Base-by-base conservation (phyloP, 441 rosid genomes). In the Capsella rubella region DNA sequence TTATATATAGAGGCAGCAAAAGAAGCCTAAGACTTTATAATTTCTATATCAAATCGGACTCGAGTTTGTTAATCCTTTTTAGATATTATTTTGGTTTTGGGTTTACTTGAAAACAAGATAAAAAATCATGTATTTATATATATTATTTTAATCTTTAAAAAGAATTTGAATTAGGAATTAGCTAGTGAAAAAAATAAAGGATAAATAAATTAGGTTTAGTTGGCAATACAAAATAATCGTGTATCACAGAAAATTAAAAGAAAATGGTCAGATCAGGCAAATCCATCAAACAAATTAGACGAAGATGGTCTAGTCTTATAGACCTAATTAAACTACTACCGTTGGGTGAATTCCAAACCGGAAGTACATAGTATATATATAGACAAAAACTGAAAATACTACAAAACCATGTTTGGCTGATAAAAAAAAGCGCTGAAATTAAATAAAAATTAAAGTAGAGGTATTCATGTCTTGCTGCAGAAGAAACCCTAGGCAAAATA, bases 1-100 rank as follows among this genome's bases (percentile, higher is more conserved):
- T 60, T 61, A 61, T 61, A 27, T 61, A 60, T 59, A n/a, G 25
- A 49, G 28, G 53, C 28, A 49, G 53, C 53, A 8, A 49, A 18
- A 16, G 21, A 40, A 60, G 42, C 6, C 59, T 8, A 54, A 14
- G 31, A 18, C 9, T 15, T 54, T 29, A 1, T 34, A 27, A 52
- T 12, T 53, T n/a, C 37, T 54, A 54, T 8, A 29, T 6, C 18
- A n/a, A 32, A n/a, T 32, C 6, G 2, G 15, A 55, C 31, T 55
- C 40, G 40, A 55, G 16, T 55, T 31, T 31, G 25, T 55, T 34
- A 31, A 31, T 16, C 4, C n/a, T 54, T 54, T 55, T 32, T n/a
- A 55, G 42, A 55, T 54, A 13, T 29, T 10, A 9, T 29, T 14
- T 7, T 54, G 18, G 21, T 31, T 34, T 55, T 14, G 39, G 59